Percentiles rank a stretch among this genome's conserved stretches.
These are phyloP conservation scores for Starmerella gropengiesseri DNA, from an alignment of 805 yeast genomes.

Conservation along the genomic window DNA sequence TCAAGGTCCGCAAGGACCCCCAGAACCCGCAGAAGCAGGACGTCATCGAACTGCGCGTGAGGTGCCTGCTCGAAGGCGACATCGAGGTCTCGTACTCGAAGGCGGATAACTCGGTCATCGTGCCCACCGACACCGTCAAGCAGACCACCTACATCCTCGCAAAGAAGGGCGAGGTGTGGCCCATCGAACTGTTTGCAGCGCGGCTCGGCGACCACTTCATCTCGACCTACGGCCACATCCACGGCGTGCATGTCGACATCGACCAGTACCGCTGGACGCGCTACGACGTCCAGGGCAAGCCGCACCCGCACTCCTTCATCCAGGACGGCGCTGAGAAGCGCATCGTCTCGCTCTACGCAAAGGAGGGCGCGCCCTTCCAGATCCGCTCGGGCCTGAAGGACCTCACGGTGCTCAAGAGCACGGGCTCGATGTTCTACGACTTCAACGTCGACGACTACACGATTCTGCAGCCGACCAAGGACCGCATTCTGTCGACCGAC, in stretches of 20 bases:
- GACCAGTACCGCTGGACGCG: constrained; percentile 74
- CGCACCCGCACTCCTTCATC: constrained; percentile 73
- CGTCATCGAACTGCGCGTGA: constrained; percentile 75
- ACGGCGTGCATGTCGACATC: constrained; percentile 56
- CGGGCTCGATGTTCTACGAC: constrained; percentile 88
- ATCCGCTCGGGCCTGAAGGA: constrained; percentile 65
- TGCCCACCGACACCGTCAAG: constrained; percentile 89
- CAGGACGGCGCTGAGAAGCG: constrained; percentile 79
- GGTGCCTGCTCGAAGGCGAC: constrained; percentile 62
- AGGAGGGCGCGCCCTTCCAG: constrained; percentile 36
- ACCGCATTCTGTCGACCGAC: constrained; percentile 81
- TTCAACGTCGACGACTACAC: constrained; percentile 81
- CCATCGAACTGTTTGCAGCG: constrained; percentile 82
- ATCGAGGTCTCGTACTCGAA: constrained; percentile 73
- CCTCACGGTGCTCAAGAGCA: constrained; percentile 75
- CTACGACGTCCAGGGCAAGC: constrained; percentile 58
- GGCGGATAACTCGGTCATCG: constrained; percentile 81
- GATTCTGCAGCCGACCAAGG: constrained; percentile 69
- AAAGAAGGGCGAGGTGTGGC: constrained; percentile 73
- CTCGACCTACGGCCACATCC: constrained; percentile 62
- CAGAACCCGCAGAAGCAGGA: constrained; percentile 63
- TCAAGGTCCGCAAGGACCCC: constrained; percentile 75
- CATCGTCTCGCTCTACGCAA: constrained; percentile 33
- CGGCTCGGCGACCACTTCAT: constrained; percentile 74
- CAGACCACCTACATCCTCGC: constrained; percentile 80